Evolutionary conservation across 1,139 yeast species (phyloP).

Genomic region (Kodamaea anthophila): DNA sequence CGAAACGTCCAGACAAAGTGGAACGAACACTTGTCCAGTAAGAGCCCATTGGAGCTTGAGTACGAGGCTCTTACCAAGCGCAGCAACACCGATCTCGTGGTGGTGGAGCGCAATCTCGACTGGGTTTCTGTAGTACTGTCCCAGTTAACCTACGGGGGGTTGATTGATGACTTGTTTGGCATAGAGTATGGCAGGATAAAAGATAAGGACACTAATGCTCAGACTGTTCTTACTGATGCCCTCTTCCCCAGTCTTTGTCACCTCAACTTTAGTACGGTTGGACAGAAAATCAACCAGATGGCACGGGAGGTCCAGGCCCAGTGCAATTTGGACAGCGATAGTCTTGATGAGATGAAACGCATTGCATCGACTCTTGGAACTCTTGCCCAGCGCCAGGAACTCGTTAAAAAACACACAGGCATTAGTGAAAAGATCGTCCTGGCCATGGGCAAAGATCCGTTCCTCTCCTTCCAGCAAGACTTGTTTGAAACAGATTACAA

Average conservation of each 20-base stretch:
- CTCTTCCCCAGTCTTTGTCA: constrained; percentile 47
- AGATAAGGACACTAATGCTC: constrained; percentile 12
- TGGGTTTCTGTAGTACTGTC: constrained; percentile 62
- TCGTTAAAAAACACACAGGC: constrained; percentile 68
- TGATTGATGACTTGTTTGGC: constrained; percentile 66
- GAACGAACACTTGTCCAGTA: constrained; percentile 22
- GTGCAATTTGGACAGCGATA: constrained; percentile 46
- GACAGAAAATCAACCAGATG: constrained; percentile 59
- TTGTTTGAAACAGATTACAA: constrained; percentile 55
- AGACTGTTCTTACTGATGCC: constrained; percentile 40
- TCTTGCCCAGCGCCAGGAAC: constrained; percentile 61
- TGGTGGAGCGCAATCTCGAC: constrained; percentile 76
- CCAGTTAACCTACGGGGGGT: constrained; percentile 78
- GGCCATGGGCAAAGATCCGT: constrained; percentile 45
- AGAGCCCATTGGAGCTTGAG: constrained; percentile 26
- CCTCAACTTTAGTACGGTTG: constrained; percentile 76
- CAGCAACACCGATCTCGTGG: constrained; percentile 56
- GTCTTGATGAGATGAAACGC: constrained; percentile 60
- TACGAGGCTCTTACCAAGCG: constrained; percentile 29
- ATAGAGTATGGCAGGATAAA: constrained; percentile 50
- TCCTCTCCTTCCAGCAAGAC: constrained; percentile 70
- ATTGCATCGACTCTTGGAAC: constrained; percentile 68
- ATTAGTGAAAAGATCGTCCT: constrained; percentile 68
- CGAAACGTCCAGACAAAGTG: constrained; percentile 19
- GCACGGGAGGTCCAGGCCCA: constrained; percentile 70